Percentiles rank a stretch among this genome's conserved stretches.
These are phyloP conservation scores for Thelonectria rubi DNA, from an alignment of 2,329 filamentous ascomycete genomes.

Conservation along the genomic window DNA sequence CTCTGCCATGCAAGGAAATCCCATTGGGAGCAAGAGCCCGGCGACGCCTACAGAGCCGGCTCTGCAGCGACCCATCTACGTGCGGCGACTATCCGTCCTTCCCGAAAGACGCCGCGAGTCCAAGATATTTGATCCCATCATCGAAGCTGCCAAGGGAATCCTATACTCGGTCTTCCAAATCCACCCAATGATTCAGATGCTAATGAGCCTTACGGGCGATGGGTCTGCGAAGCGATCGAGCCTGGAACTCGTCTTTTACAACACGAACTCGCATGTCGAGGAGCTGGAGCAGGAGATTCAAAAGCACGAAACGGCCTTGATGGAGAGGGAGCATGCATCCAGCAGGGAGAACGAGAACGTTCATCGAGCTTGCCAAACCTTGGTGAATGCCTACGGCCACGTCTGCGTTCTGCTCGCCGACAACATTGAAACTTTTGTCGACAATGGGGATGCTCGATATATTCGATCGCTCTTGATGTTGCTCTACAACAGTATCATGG, in stretches of 20 bases:
- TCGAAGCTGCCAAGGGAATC: conserved; percentile 73
- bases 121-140: conserved; percentile 66
- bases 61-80: conserved; percentile 68
- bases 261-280: conserved; percentile 72
- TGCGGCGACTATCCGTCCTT: conserved; percentile 69
- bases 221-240: conserved; percentile 69
- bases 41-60: conserved; percentile 67
- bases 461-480: conserved; percentile 71
- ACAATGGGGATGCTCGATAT: conserved; percentile 72
- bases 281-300: conserved; percentile 72
- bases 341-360: conserved; percentile 70
- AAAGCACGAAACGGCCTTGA: conserved; percentile 62
- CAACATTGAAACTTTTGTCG: conserved; percentile 71
- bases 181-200: conserved; percentile 72
- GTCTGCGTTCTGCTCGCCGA: conserved; percentile 68
- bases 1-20: conserved; percentile 70
- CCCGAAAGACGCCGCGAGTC: conserved; percentile 72
- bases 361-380: conserved; percentile 68
- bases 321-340: conserved; percentile 58
- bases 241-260: conserved; percentile 73
- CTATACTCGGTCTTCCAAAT: conserved; percentile 74
- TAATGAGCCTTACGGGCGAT: conserved; percentile 69
- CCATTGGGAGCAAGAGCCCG: conserved; percentile 60
- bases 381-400: conserved; percentile 72
- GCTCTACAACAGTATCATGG: conserved; percentile 74